These are phyloP conservation scores for Clausena lansium DNA, from an alignment of 345 rosid species.

Conservation along the genomic window DNA sequence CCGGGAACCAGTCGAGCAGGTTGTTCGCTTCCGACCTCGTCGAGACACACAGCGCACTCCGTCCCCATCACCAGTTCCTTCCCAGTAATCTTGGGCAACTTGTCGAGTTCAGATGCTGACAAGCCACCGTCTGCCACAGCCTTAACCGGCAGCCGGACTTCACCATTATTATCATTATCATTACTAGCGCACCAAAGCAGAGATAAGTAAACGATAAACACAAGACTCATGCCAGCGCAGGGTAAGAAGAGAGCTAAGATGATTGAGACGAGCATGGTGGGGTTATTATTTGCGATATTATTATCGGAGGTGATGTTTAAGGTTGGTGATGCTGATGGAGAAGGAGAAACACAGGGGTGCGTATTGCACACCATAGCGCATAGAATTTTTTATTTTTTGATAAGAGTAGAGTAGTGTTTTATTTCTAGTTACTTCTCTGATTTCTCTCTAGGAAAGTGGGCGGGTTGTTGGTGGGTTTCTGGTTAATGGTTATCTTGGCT, in stretches of 20 bases:
- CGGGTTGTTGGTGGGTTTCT: neutral
- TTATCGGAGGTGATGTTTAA: neutral
- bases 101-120: conserved; percentile 56
- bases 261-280: conserved; percentile 46
- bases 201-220: conserved; percentile 56
- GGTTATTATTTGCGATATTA: neutral
- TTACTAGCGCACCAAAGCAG: conserved; percentile 49
- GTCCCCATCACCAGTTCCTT: conserved; percentile 59
- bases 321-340: conserved; percentile 22
- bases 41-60: conserved; percentile 86
- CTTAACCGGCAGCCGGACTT: conserved; percentile 27
- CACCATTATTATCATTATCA: conserved; percentile 3
- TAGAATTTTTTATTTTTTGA: no score
- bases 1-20: conserved; percentile 70
- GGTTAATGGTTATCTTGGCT: neutral
- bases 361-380: conserved; percentile 30
- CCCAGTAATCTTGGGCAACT: conserved; percentile 59
- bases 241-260: conserved; percentile 73
- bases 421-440: neutral
- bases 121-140: conserved; percentile 40
- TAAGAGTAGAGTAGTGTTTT: neutral
- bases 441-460: neutral
- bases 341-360: conserved; percentile 20
- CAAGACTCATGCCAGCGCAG: conserved; percentile 58
- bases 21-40: conserved; percentile 59